Evolutionary conservation across 2,329 filamentous ascomycete genomes (phyloP).

Genomic region (Thyridium curvatum): DNA sequence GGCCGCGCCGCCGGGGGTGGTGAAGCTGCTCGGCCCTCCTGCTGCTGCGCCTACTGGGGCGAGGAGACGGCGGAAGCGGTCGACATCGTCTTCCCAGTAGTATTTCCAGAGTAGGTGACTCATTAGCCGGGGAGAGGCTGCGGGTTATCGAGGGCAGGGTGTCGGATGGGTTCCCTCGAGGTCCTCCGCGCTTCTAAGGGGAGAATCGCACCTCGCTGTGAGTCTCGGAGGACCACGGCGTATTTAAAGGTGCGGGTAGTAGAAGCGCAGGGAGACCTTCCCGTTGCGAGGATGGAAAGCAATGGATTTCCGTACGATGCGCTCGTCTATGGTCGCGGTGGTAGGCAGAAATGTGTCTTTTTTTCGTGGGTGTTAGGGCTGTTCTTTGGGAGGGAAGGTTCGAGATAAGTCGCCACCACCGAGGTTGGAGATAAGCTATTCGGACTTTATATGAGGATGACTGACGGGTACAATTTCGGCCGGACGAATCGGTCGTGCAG

Average conservation of each 20-base stretch:
- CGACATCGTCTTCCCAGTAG: conserved; percentile 97
- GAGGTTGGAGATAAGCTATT: no score
- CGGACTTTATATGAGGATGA: no score
- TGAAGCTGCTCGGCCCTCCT: conserved; percentile 39
- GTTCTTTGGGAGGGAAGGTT: no score
- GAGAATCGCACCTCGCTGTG: conserved; percentile 77
- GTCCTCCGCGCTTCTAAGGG: conserved; percentile 38
- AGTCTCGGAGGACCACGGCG: conserved; percentile 76
- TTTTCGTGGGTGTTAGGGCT: no score
- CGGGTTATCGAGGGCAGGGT: conserved; percentile 44
- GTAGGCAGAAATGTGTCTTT: no score
- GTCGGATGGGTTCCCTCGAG: conserved; percentile 13
- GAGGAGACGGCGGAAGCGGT: conserved; percentile 85
- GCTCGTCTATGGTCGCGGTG: no score
- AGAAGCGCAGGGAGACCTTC: conserved; percentile 1
- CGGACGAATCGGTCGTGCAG: no score
- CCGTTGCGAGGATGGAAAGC: no score
- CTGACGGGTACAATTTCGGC: no score
- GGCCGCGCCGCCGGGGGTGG: no score
- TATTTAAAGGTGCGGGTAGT: conserved; percentile 72
- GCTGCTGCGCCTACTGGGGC: conserved; percentile 55
- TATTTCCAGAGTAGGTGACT: conserved; percentile 95
- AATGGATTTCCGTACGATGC: no score
- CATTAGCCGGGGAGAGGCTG: conserved; percentile 49
- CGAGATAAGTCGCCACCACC: no score